Base-by-base conservation (phyloP, 306 rosid genomes). In the Potentilla sterilis region DNA sequence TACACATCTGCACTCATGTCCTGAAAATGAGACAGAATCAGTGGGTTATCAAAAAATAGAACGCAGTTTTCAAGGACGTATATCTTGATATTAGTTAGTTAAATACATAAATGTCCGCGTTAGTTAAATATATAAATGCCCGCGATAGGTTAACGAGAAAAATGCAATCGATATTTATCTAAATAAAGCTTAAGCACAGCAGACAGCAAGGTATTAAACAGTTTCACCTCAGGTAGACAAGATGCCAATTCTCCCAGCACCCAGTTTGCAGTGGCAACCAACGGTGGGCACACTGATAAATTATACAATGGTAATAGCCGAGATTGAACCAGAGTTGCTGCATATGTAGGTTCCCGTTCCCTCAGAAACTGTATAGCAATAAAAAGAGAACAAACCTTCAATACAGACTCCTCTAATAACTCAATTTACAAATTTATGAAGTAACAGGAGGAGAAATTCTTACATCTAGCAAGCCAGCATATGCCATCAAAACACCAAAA, bases 191-290 rank as follows among this genome's bases (percentile, higher is more conserved):
- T 32, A 67, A 7, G 49, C 6, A 34, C 13, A 58, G 51, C 48
- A 77, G 85, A 82, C 67, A 68, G 84, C 68, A 48, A 44, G 76
- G 79, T 78, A 75, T 75, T 63, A 71, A 80, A 66, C 40, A 69
- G 21, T 66, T 90, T 82, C 85, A 93, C 98, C 81, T 91, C 92
- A 49, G 92, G 90, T 68, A 93, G 89, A 80, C 97, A 93, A 67
- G 92, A 81, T 44, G 93, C 95, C 55, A 90, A 87, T 81, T 93
- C 97, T 83, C 98, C 98, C 74, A 93, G 90, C 59, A 93, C 93
- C 98, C 98, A 93, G 83, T 93, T 93, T 80, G 98, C 96, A 81
- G 89, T 83, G 66, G 93, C 98, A 80, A 90, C 67, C 77, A 93
- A 86, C 16, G 96, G 98, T 75, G 70, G 72, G 81, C 81, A 57